Conservation (phyloP, 2,329 filamentous ascomycete species). For the Pseudocercospora crystallina region DNA sequence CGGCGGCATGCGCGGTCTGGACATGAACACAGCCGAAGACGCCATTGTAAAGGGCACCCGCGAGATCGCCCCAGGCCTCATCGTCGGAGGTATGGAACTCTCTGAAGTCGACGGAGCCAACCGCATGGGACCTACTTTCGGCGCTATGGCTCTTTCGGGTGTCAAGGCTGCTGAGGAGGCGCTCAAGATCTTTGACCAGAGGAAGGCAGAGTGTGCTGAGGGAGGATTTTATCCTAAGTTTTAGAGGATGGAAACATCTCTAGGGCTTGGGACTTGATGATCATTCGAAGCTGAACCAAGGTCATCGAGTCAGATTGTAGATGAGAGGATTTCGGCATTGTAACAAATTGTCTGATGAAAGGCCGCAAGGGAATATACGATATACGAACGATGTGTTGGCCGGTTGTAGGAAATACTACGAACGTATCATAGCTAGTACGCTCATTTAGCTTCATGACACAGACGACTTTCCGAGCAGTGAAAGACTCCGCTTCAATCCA, state of each 20-base stretch:
- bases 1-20: constrained; percentile 87
- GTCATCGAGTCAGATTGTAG: too few relatives aligned
- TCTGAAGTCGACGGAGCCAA: constrained; percentile 74
- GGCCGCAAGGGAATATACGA: too few relatives aligned
- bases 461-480: too few relatives aligned
- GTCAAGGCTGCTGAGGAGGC: constrained; percentile 91
- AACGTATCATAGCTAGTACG: too few relatives aligned
- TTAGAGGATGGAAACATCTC: neutral
- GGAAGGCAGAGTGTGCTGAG: constrained; percentile 73
- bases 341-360: too few relatives aligned
- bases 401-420: too few relatives aligned
- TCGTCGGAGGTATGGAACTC: constrained; percentile 94
- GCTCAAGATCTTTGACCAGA: constrained; percentile 71
- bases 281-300: too few relatives aligned
- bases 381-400: too few relatives aligned
- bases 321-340: neutral
- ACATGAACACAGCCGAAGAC: constrained; percentile 90
- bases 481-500: too few relatives aligned
- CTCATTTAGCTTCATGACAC: too few relatives aligned
- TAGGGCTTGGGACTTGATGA: neutral
- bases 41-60: constrained; percentile 90
- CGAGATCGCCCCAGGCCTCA: constrained; percentile 81
- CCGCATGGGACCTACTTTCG: constrained; percentile 84
- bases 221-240: constrained; percentile 1
- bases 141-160: constrained; percentile 82